Evolutionary conservation across 305 asterid species (phyloP), one percentile per base, ranked within the genome.

Genomic region (Ajuga reptans): DNA sequence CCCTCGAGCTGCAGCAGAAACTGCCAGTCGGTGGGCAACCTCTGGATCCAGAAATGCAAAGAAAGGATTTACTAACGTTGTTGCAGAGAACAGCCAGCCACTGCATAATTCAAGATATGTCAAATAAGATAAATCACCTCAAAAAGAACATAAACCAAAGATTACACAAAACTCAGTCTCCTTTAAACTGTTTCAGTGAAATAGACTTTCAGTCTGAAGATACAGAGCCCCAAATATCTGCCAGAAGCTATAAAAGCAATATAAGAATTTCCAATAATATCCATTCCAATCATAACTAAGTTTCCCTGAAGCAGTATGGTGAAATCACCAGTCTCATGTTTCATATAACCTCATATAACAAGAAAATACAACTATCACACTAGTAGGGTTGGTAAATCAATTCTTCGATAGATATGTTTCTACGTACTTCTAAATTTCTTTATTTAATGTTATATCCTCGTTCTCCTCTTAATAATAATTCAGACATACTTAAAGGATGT

Each of bases 1-100:
- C 46, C 99, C 99, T 55, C 93, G 96, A 79, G 97, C 89, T 17
- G 97, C 99, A 65, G 99, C 99, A 59, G 95, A 76, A 64, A 93
- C 97, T 74, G 95, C 97, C 54, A 93, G 66, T 50, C 84, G 85
- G 82, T 91, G 99, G 71, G 99, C 99, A 29, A 84, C 86, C 84
- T 93, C 99, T 15, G 99, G 87, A 69, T 93, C 99, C 79, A 93
- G 81, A 79, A 80, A 80, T 18, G 96, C 95, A 66, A 93, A 93
- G 74, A 93, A 82, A 41, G 99, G 99, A 76, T 93, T 91, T 77
- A 91, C 97, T 63, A 91, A 82, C 77, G 89, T 89, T 60, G 97
- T 93, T 54, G 97, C 99, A 27, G 81, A 66, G 86, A 93, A 93
- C 68, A 93, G 86, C 99, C 97, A 93, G 62, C 99, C 95, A 82